These are phyloP conservation scores for Colletotrichum sp. DNA, from an alignment of 2,329 filamentous ascomycete genomes.

Conservation along the genomic window DNA sequence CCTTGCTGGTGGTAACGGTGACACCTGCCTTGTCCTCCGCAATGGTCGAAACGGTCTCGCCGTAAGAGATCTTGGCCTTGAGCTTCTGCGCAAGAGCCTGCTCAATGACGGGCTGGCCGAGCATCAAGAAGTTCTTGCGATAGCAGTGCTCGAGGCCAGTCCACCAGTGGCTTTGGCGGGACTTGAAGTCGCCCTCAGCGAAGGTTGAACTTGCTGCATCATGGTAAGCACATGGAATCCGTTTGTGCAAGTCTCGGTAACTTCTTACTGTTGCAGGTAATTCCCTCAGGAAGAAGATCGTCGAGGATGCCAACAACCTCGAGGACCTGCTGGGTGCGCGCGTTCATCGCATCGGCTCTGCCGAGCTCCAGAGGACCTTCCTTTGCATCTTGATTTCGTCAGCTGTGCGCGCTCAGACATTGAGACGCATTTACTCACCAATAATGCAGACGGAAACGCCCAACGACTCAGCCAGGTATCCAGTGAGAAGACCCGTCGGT, in stretches of 20 bases:
- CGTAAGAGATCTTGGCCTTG: conserved; percentile 36
- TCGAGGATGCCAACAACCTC: conserved; percentile 48
- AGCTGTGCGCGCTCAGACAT: not conserved
- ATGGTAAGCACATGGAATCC: not conserved
- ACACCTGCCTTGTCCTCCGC: conserved; percentile 29
- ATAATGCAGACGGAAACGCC: conserved; percentile 45
- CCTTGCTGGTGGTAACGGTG: conserved; percentile 30
- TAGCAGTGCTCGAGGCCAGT: conserved; percentile 46
- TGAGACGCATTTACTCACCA: conserved; percentile 27
- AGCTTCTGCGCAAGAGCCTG: conserved; percentile 39
- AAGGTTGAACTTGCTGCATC: conserved; percentile 51
- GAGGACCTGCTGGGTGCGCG: conserved; percentile 52
- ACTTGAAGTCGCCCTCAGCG: conserved; percentile 49
- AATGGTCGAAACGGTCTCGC: conserved; percentile 38
- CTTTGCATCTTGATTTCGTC: conserved; percentile 39
- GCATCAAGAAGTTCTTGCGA: conserved; percentile 56
- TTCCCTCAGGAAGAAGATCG: conserved; percentile 43
- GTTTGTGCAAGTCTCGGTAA: not conserved
- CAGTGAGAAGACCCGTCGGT: conserved; percentile 50
- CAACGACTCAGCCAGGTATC: conserved; percentile 44
- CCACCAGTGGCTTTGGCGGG: conserved; percentile 54
- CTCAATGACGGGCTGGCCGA: conserved; percentile 53
- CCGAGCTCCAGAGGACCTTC: conserved; percentile 42
- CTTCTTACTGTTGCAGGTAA: conserved; percentile 54
- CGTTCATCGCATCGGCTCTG: conserved; percentile 53